Percentiles rank a stretch among this genome's conserved stretches.
Conservation (phyloP, 2,329 filamentous ascomycete genomes). For the Fusarium continuum region DNA sequence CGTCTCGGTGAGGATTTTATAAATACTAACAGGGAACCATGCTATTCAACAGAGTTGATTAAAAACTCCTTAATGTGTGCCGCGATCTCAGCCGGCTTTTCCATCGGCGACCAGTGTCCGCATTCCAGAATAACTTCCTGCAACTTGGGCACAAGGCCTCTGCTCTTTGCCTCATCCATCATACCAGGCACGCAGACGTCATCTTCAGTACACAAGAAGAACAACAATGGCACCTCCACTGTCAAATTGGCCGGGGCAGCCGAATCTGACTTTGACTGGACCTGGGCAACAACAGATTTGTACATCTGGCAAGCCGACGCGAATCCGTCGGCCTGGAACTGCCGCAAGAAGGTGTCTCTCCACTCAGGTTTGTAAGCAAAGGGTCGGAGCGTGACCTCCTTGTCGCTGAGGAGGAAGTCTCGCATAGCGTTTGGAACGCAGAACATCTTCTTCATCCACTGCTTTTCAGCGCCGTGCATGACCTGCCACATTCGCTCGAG, state of each 20-base stretch:
- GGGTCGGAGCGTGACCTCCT: not conserved
- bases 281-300: not conserved
- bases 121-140: slow-evolving; percentile 11
- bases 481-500: slow-evolving; percentile 19
- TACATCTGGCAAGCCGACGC: slow-evolving; percentile 16
- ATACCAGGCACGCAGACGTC: slow-evolving; percentile 10
- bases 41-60: not conserved
- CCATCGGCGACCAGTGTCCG: slow-evolving; percentile 23
- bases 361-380: no score
- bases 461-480: slow-evolving; percentile 6
- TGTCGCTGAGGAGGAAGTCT: slow-evolving; percentile 8
- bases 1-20: no score
- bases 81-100: slow-evolving; percentile 17
- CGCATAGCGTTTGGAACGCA: slow-evolving; percentile 23
- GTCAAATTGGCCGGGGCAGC: not conserved
- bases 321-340: slow-evolving; percentile 3
- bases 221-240: slow-evolving; percentile 7
- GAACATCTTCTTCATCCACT: slow-evolving; percentile 24
- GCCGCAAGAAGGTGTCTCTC: no score
- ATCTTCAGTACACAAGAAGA: not conserved
- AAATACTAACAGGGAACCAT: no score
- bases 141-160: slow-evolving; percentile 15
- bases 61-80: slow-evolving; percentile 5
- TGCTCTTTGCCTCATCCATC: slow-evolving; percentile 10
- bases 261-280: not conserved